Percentiles rank a stretch among this genome's conserved stretches.
phyloP scores from a whole-genome alignment of 148 eudicot species.

The Camellia granthamiana region DNA sequence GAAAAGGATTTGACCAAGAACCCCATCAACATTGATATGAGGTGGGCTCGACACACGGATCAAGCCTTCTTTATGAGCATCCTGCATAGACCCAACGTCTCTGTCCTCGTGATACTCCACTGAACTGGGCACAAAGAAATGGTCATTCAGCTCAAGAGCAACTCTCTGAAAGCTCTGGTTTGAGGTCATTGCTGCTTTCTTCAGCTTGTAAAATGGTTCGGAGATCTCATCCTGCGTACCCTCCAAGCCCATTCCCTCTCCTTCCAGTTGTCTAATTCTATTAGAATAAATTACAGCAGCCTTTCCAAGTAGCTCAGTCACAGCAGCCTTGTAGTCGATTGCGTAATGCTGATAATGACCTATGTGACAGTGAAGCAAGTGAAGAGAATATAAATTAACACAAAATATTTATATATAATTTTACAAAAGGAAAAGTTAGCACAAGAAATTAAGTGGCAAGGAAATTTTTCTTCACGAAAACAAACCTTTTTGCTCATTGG shows the following conservation, averaged over 20 bases:
- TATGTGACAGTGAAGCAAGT: slow-evolving; percentile 20
- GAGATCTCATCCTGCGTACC: slow-evolving; percentile 48
- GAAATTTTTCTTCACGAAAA: neutral
- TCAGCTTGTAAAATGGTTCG: slow-evolving; percentile 51
- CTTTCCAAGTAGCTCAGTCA: slow-evolving; percentile 66
- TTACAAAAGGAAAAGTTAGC: neutral
- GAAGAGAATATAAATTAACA: neutral
- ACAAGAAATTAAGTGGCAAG: too few species aligned
- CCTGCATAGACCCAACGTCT: slow-evolving; percentile 57
- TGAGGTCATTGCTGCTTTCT: slow-evolving; percentile 59
- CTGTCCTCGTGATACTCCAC: slow-evolving; percentile 66
- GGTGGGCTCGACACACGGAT: slow-evolving; percentile 65
- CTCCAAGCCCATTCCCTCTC: slow-evolving; percentile 54
- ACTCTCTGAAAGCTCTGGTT: slow-evolving; percentile 52
- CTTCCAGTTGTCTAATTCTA: slow-evolving; percentile 50
- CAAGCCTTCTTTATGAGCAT: slow-evolving; percentile 46
- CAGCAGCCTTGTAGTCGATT: slow-evolving; percentile 65
- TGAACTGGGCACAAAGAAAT: slow-evolving; percentile 52
- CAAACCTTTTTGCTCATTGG: neutral
- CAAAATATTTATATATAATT: neutral
- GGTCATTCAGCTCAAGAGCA: slow-evolving; percentile 52
- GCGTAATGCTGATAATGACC: slow-evolving; percentile 69
- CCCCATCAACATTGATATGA: slow-evolving; percentile 61
- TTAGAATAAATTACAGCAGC: slow-evolving; percentile 57
- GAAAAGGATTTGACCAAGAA: slow-evolving; percentile 83